phyloP scores from a whole-genome alignment of 2,329 filamentous ascomycete genomes.

The Fusarium sp. region DNA sequence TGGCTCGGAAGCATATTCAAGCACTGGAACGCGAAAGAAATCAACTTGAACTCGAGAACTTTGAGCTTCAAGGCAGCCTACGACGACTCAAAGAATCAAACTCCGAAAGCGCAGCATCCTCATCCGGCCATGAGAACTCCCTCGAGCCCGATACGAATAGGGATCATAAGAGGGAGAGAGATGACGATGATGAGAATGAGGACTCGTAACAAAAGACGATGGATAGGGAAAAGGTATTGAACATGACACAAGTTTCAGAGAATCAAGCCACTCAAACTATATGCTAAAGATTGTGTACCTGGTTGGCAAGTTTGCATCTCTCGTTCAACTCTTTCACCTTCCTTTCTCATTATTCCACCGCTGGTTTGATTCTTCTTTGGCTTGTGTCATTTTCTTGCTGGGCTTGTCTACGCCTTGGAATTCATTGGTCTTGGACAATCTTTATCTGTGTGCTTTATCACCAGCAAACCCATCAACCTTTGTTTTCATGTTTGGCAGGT shows the following conservation, averaged over 20 bases:
- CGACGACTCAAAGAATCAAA: constrained; percentile 30
- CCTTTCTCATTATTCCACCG: neutral
- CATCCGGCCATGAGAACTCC: constrained; percentile 25
- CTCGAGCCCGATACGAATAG: constrained; percentile 25
- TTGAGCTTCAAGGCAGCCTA: constrained; percentile 41
- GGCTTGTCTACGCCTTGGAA: neutral
- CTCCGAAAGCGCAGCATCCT: constrained; percentile 11
- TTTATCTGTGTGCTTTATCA: neutral
- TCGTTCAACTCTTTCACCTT: neutral
- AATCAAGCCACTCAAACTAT: neutral
- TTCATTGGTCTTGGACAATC: neutral
- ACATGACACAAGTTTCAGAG: neutral
- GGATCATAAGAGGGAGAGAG: constrained; percentile 19
- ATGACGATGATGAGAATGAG: constrained; percentile 2
- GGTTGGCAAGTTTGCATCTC: neutral
- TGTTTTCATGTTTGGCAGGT: neutral
- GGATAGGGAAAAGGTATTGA: neutral
- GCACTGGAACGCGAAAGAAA: constrained; percentile 39
- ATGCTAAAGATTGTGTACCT: neutral
- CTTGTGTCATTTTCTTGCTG: constrained; percentile 3
- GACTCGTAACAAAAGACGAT: neutral
- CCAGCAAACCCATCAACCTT: neutral
- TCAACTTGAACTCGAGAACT: constrained; percentile 40
- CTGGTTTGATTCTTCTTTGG: constrained; percentile 22
- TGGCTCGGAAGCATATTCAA: constrained; percentile 44